phyloP scores from a whole-genome alignment of 352 stramenopile genomes.

The Phytopythium delawarense region DNA sequence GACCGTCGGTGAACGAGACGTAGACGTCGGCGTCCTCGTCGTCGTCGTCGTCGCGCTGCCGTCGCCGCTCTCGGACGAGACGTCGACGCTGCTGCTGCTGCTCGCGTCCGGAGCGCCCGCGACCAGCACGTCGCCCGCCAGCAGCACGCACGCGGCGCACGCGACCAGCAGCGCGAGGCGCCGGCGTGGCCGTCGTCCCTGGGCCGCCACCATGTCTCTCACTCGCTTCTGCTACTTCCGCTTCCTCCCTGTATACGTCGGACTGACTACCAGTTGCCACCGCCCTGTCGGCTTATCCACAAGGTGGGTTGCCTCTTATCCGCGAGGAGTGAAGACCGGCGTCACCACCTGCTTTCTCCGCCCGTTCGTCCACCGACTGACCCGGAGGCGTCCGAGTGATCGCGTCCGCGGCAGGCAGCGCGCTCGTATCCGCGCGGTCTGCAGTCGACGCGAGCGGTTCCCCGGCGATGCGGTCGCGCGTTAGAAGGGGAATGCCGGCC shows the following conservation, averaged over 20 bases:
- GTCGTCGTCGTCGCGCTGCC: background rate
- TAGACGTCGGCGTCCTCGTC: background rate
- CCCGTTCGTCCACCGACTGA: background rate
- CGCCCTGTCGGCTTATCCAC: background rate
- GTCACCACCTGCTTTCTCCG: background rate
- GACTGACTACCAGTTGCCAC: background rate
- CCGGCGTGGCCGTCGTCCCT: background rate
- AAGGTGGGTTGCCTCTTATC: background rate
- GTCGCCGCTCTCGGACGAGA: background rate
- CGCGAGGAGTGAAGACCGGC: background rate
- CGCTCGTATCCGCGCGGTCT: background rate
- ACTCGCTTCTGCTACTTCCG: background rate
- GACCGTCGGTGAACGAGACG: background rate
- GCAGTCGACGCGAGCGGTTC: background rate
- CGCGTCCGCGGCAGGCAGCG: too few relatives aligned
- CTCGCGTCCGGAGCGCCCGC: background rate
- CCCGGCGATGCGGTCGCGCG: background rate
- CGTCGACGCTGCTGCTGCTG: background rate
- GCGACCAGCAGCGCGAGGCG: conserved; percentile 5
- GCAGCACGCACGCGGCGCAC: background rate
- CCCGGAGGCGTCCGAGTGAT: too few relatives aligned
- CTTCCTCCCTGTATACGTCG: background rate
- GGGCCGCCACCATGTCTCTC: background rate
- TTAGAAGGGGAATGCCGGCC: background rate
- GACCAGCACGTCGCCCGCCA: background rate